Percentiles rank a stretch among this genome's conserved stretches.
These are phyloP conservation scores for Penicillium sp. DNA, from an alignment of 2,329 filamentous ascomycete genomes.

Conservation along the genomic window DNA sequence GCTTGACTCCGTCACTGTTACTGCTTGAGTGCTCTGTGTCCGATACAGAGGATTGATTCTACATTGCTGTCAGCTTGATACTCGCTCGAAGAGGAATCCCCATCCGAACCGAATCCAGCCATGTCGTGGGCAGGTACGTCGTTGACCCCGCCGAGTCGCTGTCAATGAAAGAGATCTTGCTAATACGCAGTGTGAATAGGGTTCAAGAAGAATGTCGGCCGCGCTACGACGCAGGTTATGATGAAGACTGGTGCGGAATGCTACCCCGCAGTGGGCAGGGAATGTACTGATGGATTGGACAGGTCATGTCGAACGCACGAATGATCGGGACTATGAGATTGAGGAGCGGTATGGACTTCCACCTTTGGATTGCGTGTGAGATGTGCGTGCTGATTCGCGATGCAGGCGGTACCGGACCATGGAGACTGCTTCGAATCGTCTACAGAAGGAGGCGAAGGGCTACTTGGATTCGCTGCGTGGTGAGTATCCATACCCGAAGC, in stretches of 20 bases:
- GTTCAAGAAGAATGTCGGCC: constrained; percentile 96
- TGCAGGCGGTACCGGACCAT: constrained; percentile 89
- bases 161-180: not conserved
- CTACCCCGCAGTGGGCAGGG: constrained; percentile 18
- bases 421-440: constrained; percentile 85
- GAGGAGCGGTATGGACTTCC: constrained; percentile 70
- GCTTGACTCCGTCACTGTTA: not conserved
- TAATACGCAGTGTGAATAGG: constrained; percentile 49
- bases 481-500: constrained; percentile 38
- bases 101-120: constrained; percentile 30
- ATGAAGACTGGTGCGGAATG: constrained; percentile 80
- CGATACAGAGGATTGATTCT: not conserved
- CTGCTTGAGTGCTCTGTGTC: too few relatives aligned
- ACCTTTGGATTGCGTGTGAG: not conserved
- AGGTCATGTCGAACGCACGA: constrained; percentile 97
- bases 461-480: constrained; percentile 94
- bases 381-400: constrained; percentile 7
- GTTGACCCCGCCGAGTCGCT: not conserved
- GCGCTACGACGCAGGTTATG: constrained; percentile 99
- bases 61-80: not conserved
- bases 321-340: constrained; percentile 97
- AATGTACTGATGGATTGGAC: constrained; percentile 1
- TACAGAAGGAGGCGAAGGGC: constrained; percentile 97
- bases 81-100: not conserved
- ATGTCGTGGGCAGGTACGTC: constrained; percentile 72